Conservation (phyloP, 345 rosid species). For the Cardamine chenopodiifolia region DNA sequence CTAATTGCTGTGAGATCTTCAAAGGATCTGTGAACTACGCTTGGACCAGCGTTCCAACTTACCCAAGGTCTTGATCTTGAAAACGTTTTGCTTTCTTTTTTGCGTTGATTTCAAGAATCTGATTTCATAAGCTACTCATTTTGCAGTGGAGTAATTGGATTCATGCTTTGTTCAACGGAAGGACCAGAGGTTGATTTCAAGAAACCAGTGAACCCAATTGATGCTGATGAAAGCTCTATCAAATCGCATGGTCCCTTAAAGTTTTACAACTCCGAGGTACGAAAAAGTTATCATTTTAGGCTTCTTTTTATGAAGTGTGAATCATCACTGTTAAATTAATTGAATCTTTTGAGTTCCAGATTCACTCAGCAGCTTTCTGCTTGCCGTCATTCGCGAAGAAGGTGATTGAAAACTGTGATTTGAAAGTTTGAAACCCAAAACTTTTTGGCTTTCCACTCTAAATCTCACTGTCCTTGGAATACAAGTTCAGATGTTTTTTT, state of each 20-base stretch:
- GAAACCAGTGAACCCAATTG: conserved; percentile 75
- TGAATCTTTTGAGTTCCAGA: conserved; percentile 47
- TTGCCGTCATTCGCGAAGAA: conserved; percentile 91
- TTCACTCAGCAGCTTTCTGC: conserved; percentile 94
- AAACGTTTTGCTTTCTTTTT: not conserved
- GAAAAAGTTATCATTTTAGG: not conserved
- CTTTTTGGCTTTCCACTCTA: not conserved
- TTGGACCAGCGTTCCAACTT: conserved; percentile 98
- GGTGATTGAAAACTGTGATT: conserved; percentile 53
- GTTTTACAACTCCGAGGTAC: conserved; percentile 86
- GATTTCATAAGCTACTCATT: not conserved
- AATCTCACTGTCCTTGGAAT: not conserved
- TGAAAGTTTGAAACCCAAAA: too few relatives aligned
- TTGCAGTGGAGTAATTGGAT: conserved; percentile 92
- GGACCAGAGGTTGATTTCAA: conserved; percentile 90
- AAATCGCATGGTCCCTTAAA: conserved; percentile 61
- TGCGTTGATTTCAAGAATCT: not conserved
- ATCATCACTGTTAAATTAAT: not conserved
- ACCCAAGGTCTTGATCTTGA: conserved; percentile 62
- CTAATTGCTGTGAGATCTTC: conserved; percentile 83
- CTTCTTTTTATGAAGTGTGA: not conserved
- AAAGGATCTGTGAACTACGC: conserved; percentile 96
- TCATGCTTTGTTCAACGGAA: conserved; percentile 95
- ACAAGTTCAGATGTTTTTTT: too few relatives aligned
- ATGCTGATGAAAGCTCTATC: conserved; percentile 44